These are phyloP conservation scores for Rhizophagus prolifer DNA, from an alignment of 192 early-diverging fungal species.

Conservation along the genomic window DNA sequence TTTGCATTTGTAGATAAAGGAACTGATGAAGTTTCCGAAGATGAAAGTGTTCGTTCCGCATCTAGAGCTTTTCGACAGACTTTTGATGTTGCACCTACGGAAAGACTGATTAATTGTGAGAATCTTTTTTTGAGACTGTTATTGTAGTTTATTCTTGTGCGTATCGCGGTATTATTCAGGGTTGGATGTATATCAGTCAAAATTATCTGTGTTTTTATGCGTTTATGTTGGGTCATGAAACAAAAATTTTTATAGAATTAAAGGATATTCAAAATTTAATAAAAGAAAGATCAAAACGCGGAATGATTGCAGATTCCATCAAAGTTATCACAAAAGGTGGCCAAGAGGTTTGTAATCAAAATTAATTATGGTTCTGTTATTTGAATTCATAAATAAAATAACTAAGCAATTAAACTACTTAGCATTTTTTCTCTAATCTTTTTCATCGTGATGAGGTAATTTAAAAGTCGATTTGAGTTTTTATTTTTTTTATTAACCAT, in stretches of 20 bases:
- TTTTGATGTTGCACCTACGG: conserved; percentile 76
- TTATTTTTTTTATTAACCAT: background rate
- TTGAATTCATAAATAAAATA: background rate
- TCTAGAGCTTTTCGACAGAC: conserved; percentile 85
- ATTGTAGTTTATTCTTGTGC: conserved; percentile 84
- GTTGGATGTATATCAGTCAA: conserved; percentile 96
- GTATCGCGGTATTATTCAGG: conserved; percentile 84
- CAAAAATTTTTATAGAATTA: conserved; percentile 85
- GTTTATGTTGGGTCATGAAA: conserved; percentile 89
- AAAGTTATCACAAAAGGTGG: conserved; percentile 79
- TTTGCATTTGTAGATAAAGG: conserved; percentile 54
- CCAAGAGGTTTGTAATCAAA: conserved; percentile 58
- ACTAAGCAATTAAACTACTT: conserved; percentile 10
- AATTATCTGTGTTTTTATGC: conserved; percentile 95
- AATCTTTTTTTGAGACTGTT: background rate
- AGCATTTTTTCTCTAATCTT: conserved; percentile 90
- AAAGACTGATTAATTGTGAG: conserved; percentile 88
- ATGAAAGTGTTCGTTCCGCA: conserved; percentile 86
- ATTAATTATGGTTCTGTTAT: background rate
- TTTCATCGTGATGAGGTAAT: conserved; percentile 87
- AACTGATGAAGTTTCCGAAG: conserved; percentile 76
- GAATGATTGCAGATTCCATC: conserved; percentile 85
- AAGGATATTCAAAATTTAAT: conserved; percentile 87
- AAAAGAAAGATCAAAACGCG: conserved; percentile 88
- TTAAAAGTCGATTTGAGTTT: background rate